Evolutionary conservation across 192 early-diverging fungal genomes (phyloP).

Genomic region (Gryganskiella cystojenkinii): DNA sequence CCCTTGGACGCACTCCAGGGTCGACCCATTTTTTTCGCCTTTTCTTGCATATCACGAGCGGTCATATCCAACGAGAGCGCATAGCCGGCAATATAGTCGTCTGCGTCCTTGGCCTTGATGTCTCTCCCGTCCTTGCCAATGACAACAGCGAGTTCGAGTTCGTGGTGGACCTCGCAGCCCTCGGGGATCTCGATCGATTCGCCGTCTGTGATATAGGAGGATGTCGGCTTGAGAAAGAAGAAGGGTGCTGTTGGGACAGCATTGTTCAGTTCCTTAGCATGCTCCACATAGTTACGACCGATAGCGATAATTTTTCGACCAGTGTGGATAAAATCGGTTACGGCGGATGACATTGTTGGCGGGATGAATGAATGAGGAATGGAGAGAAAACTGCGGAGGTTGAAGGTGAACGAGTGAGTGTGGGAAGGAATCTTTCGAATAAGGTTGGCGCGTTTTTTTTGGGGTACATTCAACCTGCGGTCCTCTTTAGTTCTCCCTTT

Average conservation of each 20-base stretch:
- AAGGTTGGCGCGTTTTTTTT: too few species aligned
- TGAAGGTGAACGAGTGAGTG: neutral
- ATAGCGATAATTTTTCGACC: conserved; percentile 95
- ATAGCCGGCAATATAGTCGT: conserved; percentile 78
- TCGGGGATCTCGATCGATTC: conserved; percentile 83
- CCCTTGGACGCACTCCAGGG: conserved; percentile 96
- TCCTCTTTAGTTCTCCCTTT: neutral
- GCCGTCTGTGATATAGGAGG: conserved; percentile 77
- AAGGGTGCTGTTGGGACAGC: conserved; percentile 88
- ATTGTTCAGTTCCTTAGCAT: conserved; percentile 94
- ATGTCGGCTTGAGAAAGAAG: conserved; percentile 95
- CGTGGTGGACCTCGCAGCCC: conserved; percentile 87
- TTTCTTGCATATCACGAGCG: conserved; percentile 86
- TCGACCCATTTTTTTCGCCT: conserved; percentile 82
- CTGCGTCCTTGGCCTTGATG: conserved; percentile 71
- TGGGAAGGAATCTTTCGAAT: too few species aligned
- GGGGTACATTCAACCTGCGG: too few species aligned
- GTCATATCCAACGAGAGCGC: conserved; percentile 93
- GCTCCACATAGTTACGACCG: conserved; percentile 94
- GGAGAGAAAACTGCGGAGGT: neutral
- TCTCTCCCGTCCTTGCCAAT: conserved; percentile 86
- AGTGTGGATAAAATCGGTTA: conserved; percentile 56
- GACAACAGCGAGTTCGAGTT: conserved; percentile 93
- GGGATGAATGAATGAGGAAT: neutral
- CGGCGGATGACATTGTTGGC: conserved; percentile 45